Base-by-base conservation (phyloP, 805 yeast species). In the Yamadazyma philogaea region DNA sequence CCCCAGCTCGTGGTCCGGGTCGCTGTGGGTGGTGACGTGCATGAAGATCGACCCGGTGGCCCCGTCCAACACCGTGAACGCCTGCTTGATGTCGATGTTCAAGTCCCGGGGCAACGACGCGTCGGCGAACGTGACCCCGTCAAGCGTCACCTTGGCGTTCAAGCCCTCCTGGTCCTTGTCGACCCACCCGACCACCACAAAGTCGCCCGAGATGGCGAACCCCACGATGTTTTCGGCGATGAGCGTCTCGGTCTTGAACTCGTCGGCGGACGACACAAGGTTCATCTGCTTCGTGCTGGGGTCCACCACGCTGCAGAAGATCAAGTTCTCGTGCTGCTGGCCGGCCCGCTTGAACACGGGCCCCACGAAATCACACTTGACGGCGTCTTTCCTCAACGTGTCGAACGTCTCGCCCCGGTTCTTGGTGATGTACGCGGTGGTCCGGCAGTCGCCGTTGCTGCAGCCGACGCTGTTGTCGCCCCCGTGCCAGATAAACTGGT, bases 31-130 rank as follows among this genome's bases (percentile, higher is more conserved):
- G 3, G 96, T 86, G 6, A 89, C 84, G 59, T 88, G 97, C 63
- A 93, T 56, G 61, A 89, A 84, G 4, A 93, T 70, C 1, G 95
- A 78, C 24, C 82, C 77, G 0, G 88, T 73, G 20, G 75, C 74
- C 0, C 91, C 79, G 30, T 87, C 88, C 32, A 93, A 67, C 18
- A 91, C 75, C 0, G 96, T 90, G 62, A 87, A 89, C 1, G 73
- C 72, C 35, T 66, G 63, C 32, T 54, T 49, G 27, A 72, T 69
- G 33, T 77, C 77, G 18, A 83, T 79, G 6, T 74, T 64, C 51
- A 85, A 68, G 28, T 78, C 76, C 34, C 59, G 58, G 1, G 99
- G 98, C 62, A 88, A 83, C 45, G 76, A 72, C 0, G 93, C 93
- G 44, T 78, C 84, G 0, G 96, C 87, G 72, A 82, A 93, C 7